Evolutionary conservation across 1,284 basidiomycete genomes (phyloP).

Genomic region (Porodaedalea pini): DNA sequence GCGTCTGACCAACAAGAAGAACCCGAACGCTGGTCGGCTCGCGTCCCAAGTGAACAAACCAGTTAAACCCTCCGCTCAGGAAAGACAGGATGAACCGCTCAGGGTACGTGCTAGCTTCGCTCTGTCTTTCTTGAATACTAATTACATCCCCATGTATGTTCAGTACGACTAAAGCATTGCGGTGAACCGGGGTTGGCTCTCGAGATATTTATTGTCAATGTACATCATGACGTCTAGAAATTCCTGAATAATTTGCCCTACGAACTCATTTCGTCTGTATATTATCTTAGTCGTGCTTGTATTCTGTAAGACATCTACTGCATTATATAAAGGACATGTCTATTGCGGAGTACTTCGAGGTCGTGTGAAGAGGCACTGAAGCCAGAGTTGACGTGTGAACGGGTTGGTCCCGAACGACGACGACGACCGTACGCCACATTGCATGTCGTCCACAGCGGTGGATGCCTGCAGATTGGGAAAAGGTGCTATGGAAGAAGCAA

Average conservation of each 20-base stretch:
- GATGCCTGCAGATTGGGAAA: slow-evolving; percentile 57
- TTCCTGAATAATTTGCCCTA: too few species aligned
- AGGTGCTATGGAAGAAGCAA: slow-evolving; percentile 81
- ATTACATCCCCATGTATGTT: too few species aligned
- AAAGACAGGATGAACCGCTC: slow-evolving; percentile 2
- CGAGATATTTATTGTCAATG: too few species aligned
- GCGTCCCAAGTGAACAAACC: slow-evolving; percentile 18
- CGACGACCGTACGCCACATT: slow-evolving; percentile 6
- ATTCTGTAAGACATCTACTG: too few species aligned
- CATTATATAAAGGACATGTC: not conserved
- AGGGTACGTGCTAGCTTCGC: slow-evolving; percentile 3
- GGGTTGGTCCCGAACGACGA: slow-evolving; percentile 4
- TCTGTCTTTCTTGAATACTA: not conserved
- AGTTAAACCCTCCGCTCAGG: slow-evolving; percentile 1
- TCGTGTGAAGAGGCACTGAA: not conserved
- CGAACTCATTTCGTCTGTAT: too few species aligned
- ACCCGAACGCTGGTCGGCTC: slow-evolving; percentile 15
- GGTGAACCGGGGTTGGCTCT: too few species aligned
- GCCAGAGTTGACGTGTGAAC: not conserved
- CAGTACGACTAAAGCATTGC: too few species aligned
- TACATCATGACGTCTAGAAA: too few species aligned
- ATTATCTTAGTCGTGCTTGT: too few species aligned
- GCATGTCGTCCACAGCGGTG: slow-evolving; percentile 17
- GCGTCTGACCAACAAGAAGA: slow-evolving; percentile 16
- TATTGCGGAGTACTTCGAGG: not conserved